Evolutionary conservation across 495 filamentous ascomycete genomes (phyloP).

Genomic region (Talaromyces proteolyticus): DNA sequence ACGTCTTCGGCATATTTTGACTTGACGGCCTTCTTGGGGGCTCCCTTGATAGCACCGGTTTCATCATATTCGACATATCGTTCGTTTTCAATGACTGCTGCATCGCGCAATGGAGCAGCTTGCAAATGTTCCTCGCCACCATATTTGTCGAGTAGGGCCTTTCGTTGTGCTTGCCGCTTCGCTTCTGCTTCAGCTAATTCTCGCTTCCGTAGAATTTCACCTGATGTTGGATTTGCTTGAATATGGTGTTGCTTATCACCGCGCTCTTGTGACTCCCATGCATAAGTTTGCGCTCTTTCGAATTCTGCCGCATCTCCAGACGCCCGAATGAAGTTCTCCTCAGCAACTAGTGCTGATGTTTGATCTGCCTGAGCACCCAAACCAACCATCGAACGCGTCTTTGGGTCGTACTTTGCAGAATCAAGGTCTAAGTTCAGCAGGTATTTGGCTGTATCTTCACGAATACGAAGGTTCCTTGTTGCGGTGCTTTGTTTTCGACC

Average conservation of each 20-base stretch:
- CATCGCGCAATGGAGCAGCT: constrained; percentile 54
- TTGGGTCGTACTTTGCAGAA: constrained; percentile 96
- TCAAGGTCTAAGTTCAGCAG: constrained; percentile 90
- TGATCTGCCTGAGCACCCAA: constrained; percentile 76
- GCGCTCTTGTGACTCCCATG: constrained; percentile 91
- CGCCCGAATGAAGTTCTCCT: constrained; percentile 86
- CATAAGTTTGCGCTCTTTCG: constrained; percentile 79
- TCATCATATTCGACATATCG: constrained; percentile 95
- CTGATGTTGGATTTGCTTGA: constrained; percentile 93
- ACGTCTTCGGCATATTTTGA: constrained; percentile 91
- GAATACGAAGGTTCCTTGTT: constrained; percentile 84
- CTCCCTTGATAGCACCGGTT: constrained; percentile 80
- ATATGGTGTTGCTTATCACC: constrained; percentile 73
- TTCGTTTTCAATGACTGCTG: constrained; percentile 73
- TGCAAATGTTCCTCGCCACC: constrained; percentile 65
- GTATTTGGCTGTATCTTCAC: constrained; percentile 99
- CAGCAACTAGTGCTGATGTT: constrained; percentile 82
- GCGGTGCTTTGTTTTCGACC: constrained; percentile 81
- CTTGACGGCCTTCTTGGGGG: constrained; percentile 64
- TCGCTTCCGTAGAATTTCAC: constrained; percentile 75
- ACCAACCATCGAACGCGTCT: constrained; percentile 91
- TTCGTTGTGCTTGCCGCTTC: constrained; percentile 62
- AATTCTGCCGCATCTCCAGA: constrained; percentile 95
- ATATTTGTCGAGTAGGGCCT: constrained; percentile 77
- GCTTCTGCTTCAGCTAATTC: constrained; percentile 62